phyloP scores from a whole-genome alignment of 495 filamentous ascomycete species.

The Penicillium canescens region DNA sequence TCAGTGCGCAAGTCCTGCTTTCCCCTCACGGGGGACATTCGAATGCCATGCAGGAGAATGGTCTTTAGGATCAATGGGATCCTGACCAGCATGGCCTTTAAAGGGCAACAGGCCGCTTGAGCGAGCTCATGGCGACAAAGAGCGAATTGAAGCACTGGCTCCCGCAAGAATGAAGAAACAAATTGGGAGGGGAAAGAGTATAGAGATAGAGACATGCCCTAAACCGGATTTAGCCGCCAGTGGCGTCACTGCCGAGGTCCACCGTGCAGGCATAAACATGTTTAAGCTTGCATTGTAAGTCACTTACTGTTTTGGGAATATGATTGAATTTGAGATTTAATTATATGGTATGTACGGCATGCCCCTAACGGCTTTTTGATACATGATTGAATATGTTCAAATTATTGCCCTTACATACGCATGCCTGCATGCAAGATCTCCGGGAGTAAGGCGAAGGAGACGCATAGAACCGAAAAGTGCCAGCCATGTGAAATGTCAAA shows the following conservation, averaged over 20 bases:
- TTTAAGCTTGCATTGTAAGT: neutral
- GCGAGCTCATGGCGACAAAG: slow-evolving; percentile 33
- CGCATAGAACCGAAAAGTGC: neutral
- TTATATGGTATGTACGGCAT: too few relatives aligned
- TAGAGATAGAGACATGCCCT: neutral
- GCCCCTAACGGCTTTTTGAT: too few relatives aligned
- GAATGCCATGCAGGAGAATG: slow-evolving; percentile 65
- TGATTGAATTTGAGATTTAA: too few relatives aligned
- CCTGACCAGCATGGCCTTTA: slow-evolving; percentile 52
- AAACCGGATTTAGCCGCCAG: slow-evolving; percentile 20
- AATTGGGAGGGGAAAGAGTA: neutral
- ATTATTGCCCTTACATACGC: too few relatives aligned
- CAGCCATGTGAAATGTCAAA: slow-evolving; percentile 1
- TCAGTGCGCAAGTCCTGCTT: slow-evolving; percentile 82
- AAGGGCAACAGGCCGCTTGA: slow-evolving; percentile 36
- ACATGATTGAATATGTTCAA: too few relatives aligned
- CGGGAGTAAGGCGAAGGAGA: neutral
- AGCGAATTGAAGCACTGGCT: neutral
- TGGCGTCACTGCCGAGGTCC: slow-evolving; percentile 26
- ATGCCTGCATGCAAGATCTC: neutral
- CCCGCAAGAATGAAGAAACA: neutral
- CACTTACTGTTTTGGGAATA: too few relatives aligned
- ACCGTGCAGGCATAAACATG: neutral
- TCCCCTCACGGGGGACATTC: slow-evolving; percentile 61
- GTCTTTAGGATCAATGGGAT: slow-evolving; percentile 69